A percentile compares a stretch with the other conserved stretches of the same genome.
Evolutionary conservation across 371 early-diverging fungal genomes (phyloP).

Genomic region (Mucor mucedo): DNA sequence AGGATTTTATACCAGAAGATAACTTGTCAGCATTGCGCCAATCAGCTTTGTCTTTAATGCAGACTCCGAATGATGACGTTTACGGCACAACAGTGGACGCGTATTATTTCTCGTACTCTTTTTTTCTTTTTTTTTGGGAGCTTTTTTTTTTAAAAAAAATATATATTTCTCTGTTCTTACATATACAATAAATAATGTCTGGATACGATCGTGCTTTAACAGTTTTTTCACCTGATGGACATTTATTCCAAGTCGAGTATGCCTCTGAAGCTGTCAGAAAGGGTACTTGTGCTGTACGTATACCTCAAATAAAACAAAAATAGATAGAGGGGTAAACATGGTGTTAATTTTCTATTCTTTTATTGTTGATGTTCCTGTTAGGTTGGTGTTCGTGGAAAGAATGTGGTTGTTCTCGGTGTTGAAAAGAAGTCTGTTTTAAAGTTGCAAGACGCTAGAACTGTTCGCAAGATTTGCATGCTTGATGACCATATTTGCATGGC

Average conservation of each 20-base stretch:
- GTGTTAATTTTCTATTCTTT: neutral
- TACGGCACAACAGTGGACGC: too few relatives aligned
- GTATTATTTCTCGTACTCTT: neutral
- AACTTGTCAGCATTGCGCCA: too few relatives aligned
- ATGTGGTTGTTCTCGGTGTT: constrained; percentile 93
- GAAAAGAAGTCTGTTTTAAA: constrained; percentile 97
- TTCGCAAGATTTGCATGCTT: constrained; percentile 95
- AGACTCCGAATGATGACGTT: too few relatives aligned
- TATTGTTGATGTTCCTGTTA: constrained; percentile 38
- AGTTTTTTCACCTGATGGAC: constrained; percentile 99
- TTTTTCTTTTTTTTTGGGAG: neutral
- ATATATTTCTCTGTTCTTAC: neutral
- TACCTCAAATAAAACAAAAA: neutral
- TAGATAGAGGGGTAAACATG: neutral
- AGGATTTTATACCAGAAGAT: too few relatives aligned
- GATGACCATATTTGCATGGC: constrained; percentile 97
- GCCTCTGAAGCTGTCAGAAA: constrained; percentile 99
- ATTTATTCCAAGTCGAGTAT: constrained; percentile 99
- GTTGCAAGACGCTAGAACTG: constrained; percentile 96
- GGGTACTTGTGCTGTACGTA: constrained; percentile 95
- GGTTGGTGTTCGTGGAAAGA: constrained; percentile 96
- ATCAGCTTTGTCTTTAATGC: too few relatives aligned
- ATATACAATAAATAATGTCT: constrained; percentile 36
- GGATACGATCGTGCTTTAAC: constrained; percentile 95
- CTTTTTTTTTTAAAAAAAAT: neutral